Base-by-base conservation (phyloP, 345 rosid species). In the Camelina laxa region DNA sequence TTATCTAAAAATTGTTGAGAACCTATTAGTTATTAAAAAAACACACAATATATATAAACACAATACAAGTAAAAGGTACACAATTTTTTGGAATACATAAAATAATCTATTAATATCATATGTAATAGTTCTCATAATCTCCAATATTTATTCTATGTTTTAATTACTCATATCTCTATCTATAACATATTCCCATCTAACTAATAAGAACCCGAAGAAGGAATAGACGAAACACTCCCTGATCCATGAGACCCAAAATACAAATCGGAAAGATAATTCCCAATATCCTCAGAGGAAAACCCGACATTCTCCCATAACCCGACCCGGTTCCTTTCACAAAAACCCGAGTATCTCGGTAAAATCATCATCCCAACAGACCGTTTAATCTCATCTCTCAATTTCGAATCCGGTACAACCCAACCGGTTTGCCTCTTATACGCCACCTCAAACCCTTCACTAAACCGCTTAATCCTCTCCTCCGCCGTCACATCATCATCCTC, bases 201-300 rank as follows among this genome's bases (percentile, higher is more conserved):
- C 27, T 24, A 24, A 24, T 24, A 24, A 24, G 68, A 54, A 9
- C 55, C 44, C 3, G 76, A 63, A 57, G 60, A 66, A 0, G 33
- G 42, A 11, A 63, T 9, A 19, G 69, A 72, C 69, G 69, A 57
- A 58, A 21, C 51, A 2, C 10, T 61, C 65, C 33, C 73, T 49
- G 62, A 62, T 21, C 42, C 59, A 20, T 70, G 53, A 35, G 55
- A 60, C 21, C 58, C 82, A 13, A 55, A 69, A 58, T 83, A 83
- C 61, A 88, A 35, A 56, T 86, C 87, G 5, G 83, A 88, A 16
- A 91, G 45, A 82, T 84, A 83, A 71, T 86, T 88, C 60, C 69
- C 89, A 47, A 89, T 42, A 70, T 89, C 91, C 3, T 84, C 87
- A 14, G 97, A 94, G 80, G 84, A 55, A 83, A 72, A 89, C 69